Percentiles rank a stretch among this genome's conserved stretches.
phyloP scores from a whole-genome alignment of 441 rosid genomes.

The Gossypium schwendimanii region DNA sequence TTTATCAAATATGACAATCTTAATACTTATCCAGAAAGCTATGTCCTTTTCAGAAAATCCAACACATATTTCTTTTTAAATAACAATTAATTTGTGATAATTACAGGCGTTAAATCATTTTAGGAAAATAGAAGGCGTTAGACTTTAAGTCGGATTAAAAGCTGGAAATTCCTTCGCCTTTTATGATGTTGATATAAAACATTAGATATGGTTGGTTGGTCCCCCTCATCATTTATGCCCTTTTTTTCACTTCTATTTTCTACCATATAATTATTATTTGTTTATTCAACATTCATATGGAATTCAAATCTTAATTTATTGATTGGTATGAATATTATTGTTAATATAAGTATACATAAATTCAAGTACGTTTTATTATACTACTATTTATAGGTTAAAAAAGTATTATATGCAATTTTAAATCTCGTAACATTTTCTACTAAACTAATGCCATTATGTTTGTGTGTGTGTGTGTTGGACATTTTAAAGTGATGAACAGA shows the following conservation, averaged over 20 bases:
- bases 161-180: conserved; percentile 6
- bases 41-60: neutral
- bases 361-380: no score
- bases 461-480: neutral
- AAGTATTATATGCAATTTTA: no score
- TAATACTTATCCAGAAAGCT: neutral
- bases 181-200: conserved; percentile 7
- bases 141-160: conserved; percentile 11
- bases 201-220: conserved; percentile 6
- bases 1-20: neutral
- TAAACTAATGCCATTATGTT: neutral
- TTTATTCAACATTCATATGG: no score
- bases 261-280: neutral
- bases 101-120: neutral
- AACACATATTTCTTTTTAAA: neutral
- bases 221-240: conserved; percentile 4
- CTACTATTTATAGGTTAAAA: no score
- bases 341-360: no score
- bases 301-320: no score
- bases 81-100: neutral
- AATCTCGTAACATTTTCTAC: neutral
- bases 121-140: neutral
- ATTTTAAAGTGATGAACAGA: neutral
- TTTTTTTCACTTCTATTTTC: neutral
- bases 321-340: accelerated